These are phyloP conservation scores for Rhizopus sp. DNA, from an alignment of 371 early-diverging fungal genomes.

Conservation along the genomic window DNA sequence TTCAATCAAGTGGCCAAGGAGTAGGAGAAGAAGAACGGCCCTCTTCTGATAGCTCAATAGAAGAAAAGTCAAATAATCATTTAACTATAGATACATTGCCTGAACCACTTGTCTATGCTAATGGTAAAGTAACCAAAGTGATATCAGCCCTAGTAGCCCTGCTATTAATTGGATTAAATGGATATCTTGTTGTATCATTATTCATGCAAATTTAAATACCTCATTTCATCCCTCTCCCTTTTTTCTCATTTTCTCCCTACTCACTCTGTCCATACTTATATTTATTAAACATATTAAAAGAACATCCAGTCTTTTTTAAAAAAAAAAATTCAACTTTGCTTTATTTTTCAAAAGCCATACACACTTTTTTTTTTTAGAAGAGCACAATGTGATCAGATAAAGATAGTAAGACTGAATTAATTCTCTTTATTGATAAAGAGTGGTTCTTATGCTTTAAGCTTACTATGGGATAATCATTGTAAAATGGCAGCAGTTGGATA, in stretches of 20 bases:
- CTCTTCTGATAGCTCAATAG: background rate
- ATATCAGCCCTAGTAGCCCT: conserved; percentile 47
- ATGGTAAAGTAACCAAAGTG: conserved; percentile 39
- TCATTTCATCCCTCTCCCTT: background rate
- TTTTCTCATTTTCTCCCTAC: background rate
- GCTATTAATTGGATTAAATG: conserved; percentile 59
- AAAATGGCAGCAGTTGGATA: no score
- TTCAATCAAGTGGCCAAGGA: background rate
- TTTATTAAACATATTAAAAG: no score
- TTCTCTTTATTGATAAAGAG: no score
- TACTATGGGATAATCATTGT: no score
- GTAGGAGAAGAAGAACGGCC: background rate
- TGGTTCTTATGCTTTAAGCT: no score
- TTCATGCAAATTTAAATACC: conserved; percentile 12
- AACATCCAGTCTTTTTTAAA: no score
- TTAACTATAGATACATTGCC: conserved; percentile 10
- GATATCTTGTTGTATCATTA: conserved; percentile 52
- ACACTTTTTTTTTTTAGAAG: no score
- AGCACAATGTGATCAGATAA: no score
- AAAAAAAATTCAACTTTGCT: no score
- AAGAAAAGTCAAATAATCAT: background rate
- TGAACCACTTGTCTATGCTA: conserved; percentile 33
- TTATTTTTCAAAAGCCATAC: no score
- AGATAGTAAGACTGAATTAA: no score
- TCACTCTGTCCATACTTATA: background rate